Evolutionary conservation across 169 alveolate species (phyloP), one percentile per base, ranked within the genome.

Genomic region (Eimeria acervulina): DNA sequence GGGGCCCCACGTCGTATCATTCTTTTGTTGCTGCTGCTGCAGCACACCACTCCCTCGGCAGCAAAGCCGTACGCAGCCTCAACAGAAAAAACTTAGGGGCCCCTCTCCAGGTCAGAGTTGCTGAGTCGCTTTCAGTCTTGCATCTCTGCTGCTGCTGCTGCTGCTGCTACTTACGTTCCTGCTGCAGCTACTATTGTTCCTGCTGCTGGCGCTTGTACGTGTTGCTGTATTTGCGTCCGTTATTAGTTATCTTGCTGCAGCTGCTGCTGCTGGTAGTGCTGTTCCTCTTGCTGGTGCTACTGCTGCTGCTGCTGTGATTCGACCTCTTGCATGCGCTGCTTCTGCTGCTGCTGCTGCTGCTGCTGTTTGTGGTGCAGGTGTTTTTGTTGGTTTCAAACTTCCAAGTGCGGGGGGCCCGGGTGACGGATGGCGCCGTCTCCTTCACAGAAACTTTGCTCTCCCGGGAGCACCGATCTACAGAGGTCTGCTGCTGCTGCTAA

Each of bases 71-170:
- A 10, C 3, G 28, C 47, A 6, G 1, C 44, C 8, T 33, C n/a
- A 40, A 61, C 42, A 40, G 90, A n/a, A 80, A n/a, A 47, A 61
- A 68, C 40, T 44, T 80, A 36, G 90, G 90, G 70, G 72, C 90
- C 68, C 68, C 90, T 80, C 90, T 80, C 12, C 90, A 80, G 70
- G 90, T 47, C 8, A 12, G 90, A 31, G 42, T 8, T 40, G 36
- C 87, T 74, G 13, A 12, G 3, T 6, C 44, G 7, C 10, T 70
- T 70, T 6, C 38, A 1, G n/a, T 36, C 19, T 70, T 70, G 2
- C 19, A 2, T 70, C 26, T 5, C 44, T 40, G 31, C 19, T 13
- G 61, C 87, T 17, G 61, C n/a, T 74, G 87, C 87, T 74, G 87
- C 61, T 8, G 87, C 87, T 40, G 59, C 31, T 40, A 33, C 55